Evolutionary conservation across 1,284 basidiomycete species (phyloP).

Genomic region (Xanthoconium separans): DNA sequence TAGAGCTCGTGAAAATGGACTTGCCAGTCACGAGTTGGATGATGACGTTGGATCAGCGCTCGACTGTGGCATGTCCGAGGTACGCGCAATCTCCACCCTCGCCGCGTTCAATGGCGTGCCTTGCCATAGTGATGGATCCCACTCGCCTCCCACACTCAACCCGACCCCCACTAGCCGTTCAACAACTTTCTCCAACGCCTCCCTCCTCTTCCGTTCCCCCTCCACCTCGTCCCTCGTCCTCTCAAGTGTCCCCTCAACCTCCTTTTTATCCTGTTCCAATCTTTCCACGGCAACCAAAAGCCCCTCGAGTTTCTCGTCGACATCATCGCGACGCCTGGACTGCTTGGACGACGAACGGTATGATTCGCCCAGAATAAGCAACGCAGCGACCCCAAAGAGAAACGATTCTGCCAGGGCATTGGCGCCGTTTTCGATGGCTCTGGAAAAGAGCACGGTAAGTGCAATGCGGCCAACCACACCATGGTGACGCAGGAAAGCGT

Average conservation of each 20-base stretch:
- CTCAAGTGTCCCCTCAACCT: conserved; percentile 43
- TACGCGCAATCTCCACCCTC: conserved; percentile 36
- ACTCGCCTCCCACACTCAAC: conserved; percentile 60
- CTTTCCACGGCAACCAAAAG: conserved; percentile 49
- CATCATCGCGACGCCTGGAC: conserved; percentile 69
- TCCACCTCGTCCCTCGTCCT: conserved; percentile 29
- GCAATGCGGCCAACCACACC: background rate
- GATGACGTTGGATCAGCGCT: background rate
- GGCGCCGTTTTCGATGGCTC: conserved; percentile 88
- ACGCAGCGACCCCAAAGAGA: conserved; percentile 77
- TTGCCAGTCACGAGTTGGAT: conserved; percentile 8
- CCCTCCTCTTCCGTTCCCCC: conserved; percentile 40
- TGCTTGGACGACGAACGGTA: conserved; percentile 76
- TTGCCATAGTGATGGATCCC: conserved; percentile 47
- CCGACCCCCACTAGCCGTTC: conserved; percentile 74
- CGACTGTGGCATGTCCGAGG: background rate
- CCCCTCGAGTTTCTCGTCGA: conserved; percentile 72
- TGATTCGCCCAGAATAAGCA: conserved; percentile 75
- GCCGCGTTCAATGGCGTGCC: conserved; percentile 53
- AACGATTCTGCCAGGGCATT: conserved; percentile 86
- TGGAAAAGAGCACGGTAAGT: conserved; percentile 31
- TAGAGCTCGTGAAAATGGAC: background rate
- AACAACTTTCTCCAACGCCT: conserved; percentile 64
- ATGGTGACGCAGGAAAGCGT: background rate
- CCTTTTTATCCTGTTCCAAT: conserved; percentile 36